Percentiles rank a stretch among this genome's conserved stretches.
These are phyloP conservation scores for Tieghemiomyces parasiticus DNA, from an alignment of 192 early-diverging fungal species.

Conservation along the genomic window DNA sequence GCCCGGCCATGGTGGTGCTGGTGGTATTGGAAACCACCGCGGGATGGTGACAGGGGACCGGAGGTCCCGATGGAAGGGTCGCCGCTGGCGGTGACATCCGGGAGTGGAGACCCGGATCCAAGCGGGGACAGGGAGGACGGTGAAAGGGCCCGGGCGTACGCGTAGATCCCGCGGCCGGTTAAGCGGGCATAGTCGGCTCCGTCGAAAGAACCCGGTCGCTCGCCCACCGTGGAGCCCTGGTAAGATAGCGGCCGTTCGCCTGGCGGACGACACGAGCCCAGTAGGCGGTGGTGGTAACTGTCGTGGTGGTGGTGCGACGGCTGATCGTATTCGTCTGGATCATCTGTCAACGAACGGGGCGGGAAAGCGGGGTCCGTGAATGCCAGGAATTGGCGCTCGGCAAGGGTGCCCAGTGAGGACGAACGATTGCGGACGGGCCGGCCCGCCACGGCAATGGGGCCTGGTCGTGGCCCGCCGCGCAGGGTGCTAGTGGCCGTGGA, in stretches of 20 bases:
- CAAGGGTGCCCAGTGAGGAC: not conserved
- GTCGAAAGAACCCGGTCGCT: too few relatives aligned
- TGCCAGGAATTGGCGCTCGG: not conserved
- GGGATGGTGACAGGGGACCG: too few relatives aligned
- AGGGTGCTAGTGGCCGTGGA: not conserved
- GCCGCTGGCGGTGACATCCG: too few relatives aligned
- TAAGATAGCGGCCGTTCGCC: too few relatives aligned
- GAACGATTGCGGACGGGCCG: not conserved
- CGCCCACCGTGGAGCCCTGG: too few relatives aligned
- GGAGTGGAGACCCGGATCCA: not conserved
- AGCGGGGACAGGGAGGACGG: not conserved
- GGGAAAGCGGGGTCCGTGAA: too few relatives aligned
- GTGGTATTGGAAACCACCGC: not conserved
- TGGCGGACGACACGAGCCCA: too few relatives aligned
- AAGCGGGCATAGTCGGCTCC: too few relatives aligned
- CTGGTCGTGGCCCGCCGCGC: not conserved
- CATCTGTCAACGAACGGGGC: not conserved
- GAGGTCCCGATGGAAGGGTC: too few relatives aligned
- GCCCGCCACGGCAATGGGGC: not conserved
- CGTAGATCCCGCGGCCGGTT: too few relatives aligned
- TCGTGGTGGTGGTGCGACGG: not conserved
- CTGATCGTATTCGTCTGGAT: not conserved
- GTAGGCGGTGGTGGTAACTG: too few relatives aligned
- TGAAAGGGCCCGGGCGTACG: not conserved
- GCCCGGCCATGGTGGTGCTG: not conserved